phyloP scores from a whole-genome alignment of 2,329 filamentous ascomycete genomes.

The Paracoccidioides brasiliensis region DNA sequence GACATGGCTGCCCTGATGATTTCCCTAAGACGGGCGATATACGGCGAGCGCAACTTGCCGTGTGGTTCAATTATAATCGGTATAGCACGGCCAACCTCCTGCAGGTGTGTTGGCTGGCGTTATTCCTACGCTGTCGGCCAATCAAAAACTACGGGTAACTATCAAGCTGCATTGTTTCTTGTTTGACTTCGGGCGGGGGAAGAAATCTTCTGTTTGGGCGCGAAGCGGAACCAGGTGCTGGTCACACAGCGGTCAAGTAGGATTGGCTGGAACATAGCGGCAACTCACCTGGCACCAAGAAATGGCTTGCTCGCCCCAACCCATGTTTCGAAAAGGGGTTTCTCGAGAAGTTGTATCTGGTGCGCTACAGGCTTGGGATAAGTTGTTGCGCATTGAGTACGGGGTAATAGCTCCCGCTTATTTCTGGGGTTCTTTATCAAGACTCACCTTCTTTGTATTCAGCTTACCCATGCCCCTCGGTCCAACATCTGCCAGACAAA shows the following conservation, averaged over 20 bases:
- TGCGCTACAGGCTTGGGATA: too few species aligned
- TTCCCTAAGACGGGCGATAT: not conserved
- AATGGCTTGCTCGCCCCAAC: not conserved
- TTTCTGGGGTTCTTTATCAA: too few species aligned
- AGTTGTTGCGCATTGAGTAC: too few species aligned
- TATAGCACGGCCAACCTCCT: not conserved
- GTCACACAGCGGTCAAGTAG: too few species aligned
- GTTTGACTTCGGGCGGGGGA: too few species aligned
- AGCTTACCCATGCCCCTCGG: not conserved
- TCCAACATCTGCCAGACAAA: constrained; percentile 1
- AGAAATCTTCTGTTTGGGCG: too few species aligned
- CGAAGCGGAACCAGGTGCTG: too few species aligned
- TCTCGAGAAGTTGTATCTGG: not conserved
- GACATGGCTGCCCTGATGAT: not conserved
- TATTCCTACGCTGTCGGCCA: too few species aligned
- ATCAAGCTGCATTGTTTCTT: too few species aligned
- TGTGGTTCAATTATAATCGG: not conserved
- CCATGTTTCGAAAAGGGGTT: not conserved
- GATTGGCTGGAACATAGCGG: not conserved
- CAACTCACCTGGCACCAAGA: not conserved
- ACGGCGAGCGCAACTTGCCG: not conserved
- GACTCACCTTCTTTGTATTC: not conserved
- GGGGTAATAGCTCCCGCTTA: too few species aligned
- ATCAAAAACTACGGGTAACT: too few species aligned
- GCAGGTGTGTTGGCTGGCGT: too few species aligned